Percentiles rank a stretch among this genome's conserved stretches.
Evolutionary conservation across 352 stramenopile genomes (phyloP).

Genomic region (Pythium apleroticum): DNA sequence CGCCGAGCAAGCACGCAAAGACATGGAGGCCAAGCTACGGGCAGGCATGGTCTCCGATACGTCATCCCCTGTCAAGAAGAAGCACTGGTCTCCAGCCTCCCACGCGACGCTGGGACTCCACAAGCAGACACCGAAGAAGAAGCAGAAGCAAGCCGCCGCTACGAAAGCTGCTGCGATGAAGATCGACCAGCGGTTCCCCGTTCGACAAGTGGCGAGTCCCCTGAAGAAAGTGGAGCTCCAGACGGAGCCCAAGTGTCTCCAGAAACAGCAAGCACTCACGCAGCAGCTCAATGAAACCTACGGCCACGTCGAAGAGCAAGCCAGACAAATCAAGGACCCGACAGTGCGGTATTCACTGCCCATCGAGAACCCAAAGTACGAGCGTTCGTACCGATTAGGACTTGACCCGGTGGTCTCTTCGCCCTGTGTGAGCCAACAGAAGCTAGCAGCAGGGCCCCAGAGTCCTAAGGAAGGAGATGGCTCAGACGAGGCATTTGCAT

Average conservation of each 20-base stretch:
- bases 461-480: neutral
- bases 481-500: neutral
- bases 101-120: slow-evolving; percentile 16
- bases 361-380: slow-evolving; percentile 38
- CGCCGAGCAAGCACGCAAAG: slow-evolving; percentile 21
- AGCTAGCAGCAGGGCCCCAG: neutral
- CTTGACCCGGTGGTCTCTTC: slow-evolving; percentile 40
- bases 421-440: slow-evolving; percentile 1
- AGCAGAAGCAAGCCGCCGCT: slow-evolving; percentile 9
- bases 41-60: slow-evolving; percentile 1
- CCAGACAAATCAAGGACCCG: slow-evolving; percentile 42
- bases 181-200: slow-evolving; percentile 33
- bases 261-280: slow-evolving; percentile 33
- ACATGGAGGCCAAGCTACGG: slow-evolving; percentile 17
- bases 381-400: slow-evolving; percentile 53
- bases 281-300: slow-evolving; percentile 33
- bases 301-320: slow-evolving; percentile 28
- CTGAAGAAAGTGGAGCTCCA: slow-evolving; percentile 22
- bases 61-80: slow-evolving; percentile 2
- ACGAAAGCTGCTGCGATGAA: neutral
- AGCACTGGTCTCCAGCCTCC: slow-evolving; percentile 48
- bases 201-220: slow-evolving; percentile 25
- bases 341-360: slow-evolving; percentile 49
- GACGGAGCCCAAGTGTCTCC: slow-evolving; percentile 29
- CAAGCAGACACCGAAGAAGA: slow-evolving; percentile 11